phyloP scores from a whole-genome alignment of 345 rosid species.

The Eucalyptus curtisii region DNA sequence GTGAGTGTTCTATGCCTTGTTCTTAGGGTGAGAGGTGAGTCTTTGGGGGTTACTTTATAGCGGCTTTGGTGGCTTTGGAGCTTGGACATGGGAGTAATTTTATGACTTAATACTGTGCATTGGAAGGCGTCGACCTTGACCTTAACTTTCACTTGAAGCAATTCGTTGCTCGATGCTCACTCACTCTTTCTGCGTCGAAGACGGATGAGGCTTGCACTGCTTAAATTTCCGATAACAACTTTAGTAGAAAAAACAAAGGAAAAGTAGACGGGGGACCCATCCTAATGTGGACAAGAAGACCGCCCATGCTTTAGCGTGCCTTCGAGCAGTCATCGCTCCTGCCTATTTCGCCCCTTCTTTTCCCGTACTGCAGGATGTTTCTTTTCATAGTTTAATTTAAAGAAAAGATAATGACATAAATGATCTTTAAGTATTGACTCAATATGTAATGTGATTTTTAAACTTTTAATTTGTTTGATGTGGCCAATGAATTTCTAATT shows the following conservation, averaged over 20 bases:
- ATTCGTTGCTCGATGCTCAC: neutral
- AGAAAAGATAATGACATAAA: too few relatives aligned
- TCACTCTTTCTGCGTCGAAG: neutral
- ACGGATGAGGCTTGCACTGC: neutral
- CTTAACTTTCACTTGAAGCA: neutral
- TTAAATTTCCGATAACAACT: neutral
- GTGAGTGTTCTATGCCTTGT: neutral
- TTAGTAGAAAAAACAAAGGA: neutral
- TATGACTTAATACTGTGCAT: neutral
- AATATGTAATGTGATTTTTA: too few relatives aligned
- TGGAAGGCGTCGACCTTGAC: neutral
- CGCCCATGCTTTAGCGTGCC: neutral
- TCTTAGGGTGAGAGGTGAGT: neutral
- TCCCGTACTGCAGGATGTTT: neutral
- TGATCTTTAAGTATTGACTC: neutral
- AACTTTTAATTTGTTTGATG: neutral
- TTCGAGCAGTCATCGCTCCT: neutral
- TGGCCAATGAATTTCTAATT: neutral
- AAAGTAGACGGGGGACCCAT: neutral
- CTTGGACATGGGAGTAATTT: neutral
- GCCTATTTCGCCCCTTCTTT: neutral
- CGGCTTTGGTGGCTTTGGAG: neutral
- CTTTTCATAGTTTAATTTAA: neutral
- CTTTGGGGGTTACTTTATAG: neutral
- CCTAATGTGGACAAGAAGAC: neutral